Conservation (phyloP, 345 rosid species). For the Litchi chinensis region DNA sequence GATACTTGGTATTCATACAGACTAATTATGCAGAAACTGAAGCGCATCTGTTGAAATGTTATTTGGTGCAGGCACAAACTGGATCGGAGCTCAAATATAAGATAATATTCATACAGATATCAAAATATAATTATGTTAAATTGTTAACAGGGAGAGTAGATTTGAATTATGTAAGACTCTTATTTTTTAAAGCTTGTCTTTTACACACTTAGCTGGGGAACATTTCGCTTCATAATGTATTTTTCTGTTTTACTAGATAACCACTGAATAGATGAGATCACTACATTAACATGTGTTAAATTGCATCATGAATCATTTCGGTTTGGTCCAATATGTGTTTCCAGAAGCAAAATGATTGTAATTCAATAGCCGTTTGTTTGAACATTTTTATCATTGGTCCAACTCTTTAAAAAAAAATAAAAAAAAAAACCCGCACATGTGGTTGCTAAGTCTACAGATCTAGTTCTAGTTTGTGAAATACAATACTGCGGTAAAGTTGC, state of each 20-base stretch:
- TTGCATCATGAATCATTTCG: neutral
- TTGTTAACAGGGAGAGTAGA: neutral
- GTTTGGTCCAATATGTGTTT: neutral
- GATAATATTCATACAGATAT: neutral
- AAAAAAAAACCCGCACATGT: neutral
- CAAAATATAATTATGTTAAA: neutral
- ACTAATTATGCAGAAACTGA: neutral
- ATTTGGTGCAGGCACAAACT: neutral
- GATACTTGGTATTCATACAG: neutral
- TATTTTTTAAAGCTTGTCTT: neutral
- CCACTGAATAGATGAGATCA: neutral
- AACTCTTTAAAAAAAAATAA: neutral
- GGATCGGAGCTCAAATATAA: neutral
- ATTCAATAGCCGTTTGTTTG: neutral
- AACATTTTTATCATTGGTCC: neutral
- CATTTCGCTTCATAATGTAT: neutral
- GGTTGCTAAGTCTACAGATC: neutral
- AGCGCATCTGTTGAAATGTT: neutral
- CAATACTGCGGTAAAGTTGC: neutral
- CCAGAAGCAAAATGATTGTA: neutral
- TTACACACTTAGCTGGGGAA: neutral
- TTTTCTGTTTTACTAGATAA: neutral
- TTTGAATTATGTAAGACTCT: no score
- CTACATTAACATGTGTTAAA: no score
- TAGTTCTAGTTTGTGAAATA: neutral